phyloP scores from a whole-genome alignment of 768 basidiomycete species.

The Lentinula sp. region DNA sequence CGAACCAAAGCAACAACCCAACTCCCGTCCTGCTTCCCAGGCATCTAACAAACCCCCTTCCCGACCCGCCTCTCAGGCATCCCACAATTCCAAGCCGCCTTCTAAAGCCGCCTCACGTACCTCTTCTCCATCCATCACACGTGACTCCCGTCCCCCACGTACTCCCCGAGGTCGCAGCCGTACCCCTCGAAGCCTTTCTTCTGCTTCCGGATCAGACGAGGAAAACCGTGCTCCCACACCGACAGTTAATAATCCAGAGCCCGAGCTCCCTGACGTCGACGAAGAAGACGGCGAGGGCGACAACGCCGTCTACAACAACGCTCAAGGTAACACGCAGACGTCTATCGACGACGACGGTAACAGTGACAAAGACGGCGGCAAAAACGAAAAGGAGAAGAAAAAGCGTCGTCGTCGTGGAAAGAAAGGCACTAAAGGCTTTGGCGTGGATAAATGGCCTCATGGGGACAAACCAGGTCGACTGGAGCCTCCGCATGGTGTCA shows the following conservation, averaged over 20 bases:
- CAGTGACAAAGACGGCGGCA: background rate
- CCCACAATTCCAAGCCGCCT: background rate
- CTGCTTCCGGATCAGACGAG: background rate
- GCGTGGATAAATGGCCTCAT: slow-evolving; percentile 4
- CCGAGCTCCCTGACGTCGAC: background rate
- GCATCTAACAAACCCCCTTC: background rate
- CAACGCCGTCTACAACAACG: background rate
- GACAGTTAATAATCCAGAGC: background rate
- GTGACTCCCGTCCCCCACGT: background rate
- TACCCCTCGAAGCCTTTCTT: background rate
- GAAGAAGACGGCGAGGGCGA: background rate
- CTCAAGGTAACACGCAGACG: background rate
- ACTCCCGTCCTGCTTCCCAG: background rate
- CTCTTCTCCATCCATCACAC: background rate
- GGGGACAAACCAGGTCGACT: slow-evolving; percentile 3
- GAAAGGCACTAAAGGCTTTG: background rate
- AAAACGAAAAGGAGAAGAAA: background rate
- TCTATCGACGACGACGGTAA: background rate
- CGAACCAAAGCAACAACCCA: background rate
- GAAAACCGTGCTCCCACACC: background rate
- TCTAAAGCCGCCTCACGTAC: background rate
- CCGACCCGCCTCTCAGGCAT: background rate
- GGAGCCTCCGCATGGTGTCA: background rate
- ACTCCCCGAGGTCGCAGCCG: background rate
- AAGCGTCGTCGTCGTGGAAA: slow-evolving; percentile 5